Evolutionary conservation across 768 basidiomycete species (phyloP).

Genomic region (Panellus pusillus): DNA sequence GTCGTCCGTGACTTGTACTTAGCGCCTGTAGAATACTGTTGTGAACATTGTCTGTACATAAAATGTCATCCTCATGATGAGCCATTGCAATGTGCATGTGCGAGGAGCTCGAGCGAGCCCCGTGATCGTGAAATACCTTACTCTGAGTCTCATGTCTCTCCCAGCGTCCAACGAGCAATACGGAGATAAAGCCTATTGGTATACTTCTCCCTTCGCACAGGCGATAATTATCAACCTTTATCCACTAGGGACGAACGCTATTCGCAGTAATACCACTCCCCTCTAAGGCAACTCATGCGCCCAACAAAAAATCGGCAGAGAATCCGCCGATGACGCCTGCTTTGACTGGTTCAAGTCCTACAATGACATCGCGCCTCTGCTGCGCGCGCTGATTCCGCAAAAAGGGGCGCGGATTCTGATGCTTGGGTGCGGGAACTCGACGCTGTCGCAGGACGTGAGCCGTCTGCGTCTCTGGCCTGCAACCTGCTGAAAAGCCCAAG

Average conservation of each 20-base stretch:
- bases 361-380: constrained; percentile 59
- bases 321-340: constrained; percentile 47
- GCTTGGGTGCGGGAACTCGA: constrained; percentile 86
- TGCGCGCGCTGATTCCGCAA: constrained; percentile 63
- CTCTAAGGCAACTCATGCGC: neutral
- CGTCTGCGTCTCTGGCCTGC: neutral
- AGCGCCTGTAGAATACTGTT: neutral
- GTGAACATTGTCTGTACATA: neutral
- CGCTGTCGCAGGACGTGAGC: constrained; percentile 70
- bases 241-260: constrained; percentile 66
- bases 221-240: constrained; percentile 2
- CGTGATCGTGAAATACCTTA: no score
- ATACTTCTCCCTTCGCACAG: constrained; percentile 20
- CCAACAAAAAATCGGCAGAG: constrained; percentile 39
- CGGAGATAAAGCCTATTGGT: constrained; percentile 71
- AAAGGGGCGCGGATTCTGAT: constrained; percentile 66
- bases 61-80: neutral
- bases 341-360: constrained; percentile 93
- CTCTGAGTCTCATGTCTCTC: constrained; percentile 35
- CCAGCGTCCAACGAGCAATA: constrained; percentile 72
- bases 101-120: no score
- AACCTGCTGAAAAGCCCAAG: constrained; percentile 31
- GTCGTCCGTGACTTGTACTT: no score
- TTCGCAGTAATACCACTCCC: constrained; percentile 45
- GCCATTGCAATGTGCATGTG: no score